These are phyloP conservation scores for Spiraea crenata DNA, from an alignment of 331 rosid species.

Conservation along the genomic window DNA sequence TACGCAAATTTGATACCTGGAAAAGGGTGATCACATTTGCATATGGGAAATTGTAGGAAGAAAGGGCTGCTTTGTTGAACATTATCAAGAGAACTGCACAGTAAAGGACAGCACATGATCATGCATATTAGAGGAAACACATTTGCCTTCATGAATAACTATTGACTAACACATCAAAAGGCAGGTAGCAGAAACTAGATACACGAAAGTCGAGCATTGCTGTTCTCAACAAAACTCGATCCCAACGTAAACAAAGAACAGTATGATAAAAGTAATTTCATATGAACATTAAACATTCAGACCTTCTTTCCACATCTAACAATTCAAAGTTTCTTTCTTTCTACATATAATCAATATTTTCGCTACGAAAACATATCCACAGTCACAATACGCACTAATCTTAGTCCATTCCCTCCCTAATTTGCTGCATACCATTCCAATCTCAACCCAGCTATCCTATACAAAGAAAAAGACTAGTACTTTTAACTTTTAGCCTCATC, in stretches of 20 bases:
- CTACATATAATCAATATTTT: no score
- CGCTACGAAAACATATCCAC: background rate
- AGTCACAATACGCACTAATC: background rate
- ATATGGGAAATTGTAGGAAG: conserved; percentile 57
- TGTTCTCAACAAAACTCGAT: no score
- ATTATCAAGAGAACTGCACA: conserved; percentile 62
- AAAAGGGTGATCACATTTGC: conserved; percentile 59
- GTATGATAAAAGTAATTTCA: background rate
- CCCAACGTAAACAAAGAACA: background rate
- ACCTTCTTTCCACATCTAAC: background rate
- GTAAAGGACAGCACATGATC: conserved; percentile 16
- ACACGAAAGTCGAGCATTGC: background rate
- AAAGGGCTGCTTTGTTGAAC: conserved; percentile 78
- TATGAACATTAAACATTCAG: background rate
- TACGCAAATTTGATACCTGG: conserved; percentile 51
- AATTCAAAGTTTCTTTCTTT: background rate
- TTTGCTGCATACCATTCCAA: background rate
- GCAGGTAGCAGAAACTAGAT: conserved; percentile 9
- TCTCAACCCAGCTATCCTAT: background rate
- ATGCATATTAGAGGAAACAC: conserved; percentile 6
- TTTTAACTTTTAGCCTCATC: background rate
- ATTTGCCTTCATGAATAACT: conserved; percentile 3
- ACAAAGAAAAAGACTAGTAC: background rate
- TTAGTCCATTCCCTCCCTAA: background rate
- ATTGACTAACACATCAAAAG: background rate